Evolutionary conservation across 2,329 filamentous ascomycete species (phyloP), one percentile per base, ranked within the genome.

Genomic region (Penicillium sp.): DNA sequence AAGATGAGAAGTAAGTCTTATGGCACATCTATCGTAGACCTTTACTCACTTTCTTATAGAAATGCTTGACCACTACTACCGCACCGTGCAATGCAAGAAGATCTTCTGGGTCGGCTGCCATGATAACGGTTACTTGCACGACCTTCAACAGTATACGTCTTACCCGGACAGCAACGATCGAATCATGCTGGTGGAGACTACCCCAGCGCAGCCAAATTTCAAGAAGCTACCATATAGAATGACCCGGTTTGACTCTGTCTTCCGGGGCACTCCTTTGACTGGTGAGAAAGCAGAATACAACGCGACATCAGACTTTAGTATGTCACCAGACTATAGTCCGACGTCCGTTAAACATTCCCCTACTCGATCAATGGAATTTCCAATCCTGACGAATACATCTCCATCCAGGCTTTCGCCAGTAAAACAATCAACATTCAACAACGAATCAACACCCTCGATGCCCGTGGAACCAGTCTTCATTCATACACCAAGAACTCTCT

Each of bases 71-170:
- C 60, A 62, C 42, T 60, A 33, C 21, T 60, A 62, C 46, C 33
- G 22, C 24, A 60, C 56, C n/a, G 37, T 52, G 19, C 60, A 62
- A 21, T 62, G 60, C 46, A 52, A 54, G 37, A 57, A 56, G 35
- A 62, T 62, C 27, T 62, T 62, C 49, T 62, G 60, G 37, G 55
- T 46, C 21, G 60, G 55, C n/a, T 62, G 60, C 24, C 60, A 62
- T 24, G 57, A 62, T 48, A 56, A 16, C 49, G 51, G 47, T 21
- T 55, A 55, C 42, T 11, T 44, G 16, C 45, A 62, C 45, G 57
- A 59, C 10, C 57, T 59, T 4, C 55, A 57, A 10, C 24, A 47
- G 37, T 52, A 55, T 21, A 47, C 53, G 3, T 42, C 13, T 14
- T 39, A 57, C 21, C 43, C 48, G 7, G 5, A 2, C 4, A 33